These are phyloP conservation scores for Candida nanaspora DNA, from an alignment of 805 yeast genomes.

Conservation along the genomic window DNA sequence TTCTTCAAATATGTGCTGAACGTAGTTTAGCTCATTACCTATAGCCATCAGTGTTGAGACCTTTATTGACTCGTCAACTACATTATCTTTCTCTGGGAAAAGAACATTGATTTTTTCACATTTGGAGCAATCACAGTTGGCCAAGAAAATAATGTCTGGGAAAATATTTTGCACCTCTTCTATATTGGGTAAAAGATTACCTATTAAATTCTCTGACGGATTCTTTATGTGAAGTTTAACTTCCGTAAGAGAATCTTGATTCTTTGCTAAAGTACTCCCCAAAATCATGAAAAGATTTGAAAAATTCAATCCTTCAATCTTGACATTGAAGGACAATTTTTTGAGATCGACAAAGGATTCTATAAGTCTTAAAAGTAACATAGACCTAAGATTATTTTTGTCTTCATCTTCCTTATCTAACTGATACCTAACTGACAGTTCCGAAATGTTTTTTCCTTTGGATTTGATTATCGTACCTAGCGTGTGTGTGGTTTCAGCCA, in stretches of 20 bases:
- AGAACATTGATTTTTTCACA: conserved; percentile 12
- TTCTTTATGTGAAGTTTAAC: conserved; percentile 18
- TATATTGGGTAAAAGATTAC: conserved; percentile 19
- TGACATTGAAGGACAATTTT: conserved; percentile 16
- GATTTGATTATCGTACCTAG: conserved; percentile 15
- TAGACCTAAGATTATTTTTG: conserved; percentile 25
- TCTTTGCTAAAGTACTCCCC: conserved; percentile 23
- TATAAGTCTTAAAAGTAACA: conserved; percentile 23
- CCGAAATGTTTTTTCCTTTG: conserved; percentile 18
- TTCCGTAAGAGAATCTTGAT: conserved; percentile 15
- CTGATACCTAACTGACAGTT: conserved; percentile 18
- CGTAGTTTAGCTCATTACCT: conserved; percentile 22
- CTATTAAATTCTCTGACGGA: conserved; percentile 25
- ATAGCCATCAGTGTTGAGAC: conserved; percentile 24
- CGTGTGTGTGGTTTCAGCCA: conserved; percentile 22
- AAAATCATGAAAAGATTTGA: conserved; percentile 26
- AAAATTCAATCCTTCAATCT: conserved; percentile 21
- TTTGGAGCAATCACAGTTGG: conserved; percentile 16
- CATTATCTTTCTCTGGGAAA: conserved; percentile 2
- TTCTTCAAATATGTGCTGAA: conserved; percentile 8
- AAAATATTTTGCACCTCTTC: conserved; percentile 22
- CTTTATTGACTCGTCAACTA: conserved; percentile 20
- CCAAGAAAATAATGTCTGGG: conserved; percentile 20
- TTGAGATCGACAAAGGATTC: conserved; percentile 18
- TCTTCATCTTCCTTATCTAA: conserved; percentile 18